Percentiles rank a stretch among this genome's conserved stretches.
phyloP scores from a whole-genome alignment of 768 basidiomycete species.

The Mycena floridula region DNA sequence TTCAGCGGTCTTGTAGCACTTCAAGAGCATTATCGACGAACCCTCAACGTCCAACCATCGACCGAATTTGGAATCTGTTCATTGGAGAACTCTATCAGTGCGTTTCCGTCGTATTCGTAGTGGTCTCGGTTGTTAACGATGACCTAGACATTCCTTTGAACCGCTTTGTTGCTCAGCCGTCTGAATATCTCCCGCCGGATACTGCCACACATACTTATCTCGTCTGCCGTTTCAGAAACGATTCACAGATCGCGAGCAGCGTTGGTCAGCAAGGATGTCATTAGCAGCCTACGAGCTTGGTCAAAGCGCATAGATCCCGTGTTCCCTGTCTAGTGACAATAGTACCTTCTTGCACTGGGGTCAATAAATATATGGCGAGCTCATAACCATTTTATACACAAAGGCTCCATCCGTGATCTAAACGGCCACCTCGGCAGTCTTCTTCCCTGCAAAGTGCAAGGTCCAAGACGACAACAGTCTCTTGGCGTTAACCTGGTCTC shows the following conservation, averaged over 20 bases:
- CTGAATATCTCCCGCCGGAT: slow-evolving; percentile 26
- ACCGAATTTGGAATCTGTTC: slow-evolving; percentile 86
- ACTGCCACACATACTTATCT: slow-evolving; percentile 39
- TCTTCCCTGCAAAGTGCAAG: slow-evolving; percentile 83
- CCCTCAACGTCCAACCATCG: slow-evolving; percentile 58
- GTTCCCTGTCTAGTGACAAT: slow-evolving; percentile 85
- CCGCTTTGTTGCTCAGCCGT: slow-evolving; percentile 56
- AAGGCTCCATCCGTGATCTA: background rate
- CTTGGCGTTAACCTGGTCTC: slow-evolving; percentile 81
- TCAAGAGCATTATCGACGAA: slow-evolving; percentile 31
- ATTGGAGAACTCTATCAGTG: slow-evolving; percentile 70
- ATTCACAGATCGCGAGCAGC: slow-evolving; percentile 83
- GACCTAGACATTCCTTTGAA: slow-evolving; percentile 67
- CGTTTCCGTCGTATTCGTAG: slow-evolving; percentile 17
- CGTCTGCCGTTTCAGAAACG: slow-evolving; percentile 87
- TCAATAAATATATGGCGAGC: too few species aligned
- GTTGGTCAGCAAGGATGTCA: slow-evolving; percentile 54
- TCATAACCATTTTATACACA: too few species aligned
- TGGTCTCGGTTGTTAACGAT: slow-evolving; percentile 6
- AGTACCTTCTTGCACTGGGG: too few species aligned
- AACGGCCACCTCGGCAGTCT: slow-evolving; percentile 29
- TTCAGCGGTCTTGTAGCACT: slow-evolving; percentile 30
- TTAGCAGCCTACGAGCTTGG: slow-evolving; percentile 85
- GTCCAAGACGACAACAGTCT: slow-evolving; percentile 88
- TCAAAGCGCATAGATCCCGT: slow-evolving; percentile 59